Percentiles rank a stretch among this genome's conserved stretches.
phyloP scores from a whole-genome alignment of 2,329 filamentous ascomycete genomes.

The Fusarium sp. region DNA sequence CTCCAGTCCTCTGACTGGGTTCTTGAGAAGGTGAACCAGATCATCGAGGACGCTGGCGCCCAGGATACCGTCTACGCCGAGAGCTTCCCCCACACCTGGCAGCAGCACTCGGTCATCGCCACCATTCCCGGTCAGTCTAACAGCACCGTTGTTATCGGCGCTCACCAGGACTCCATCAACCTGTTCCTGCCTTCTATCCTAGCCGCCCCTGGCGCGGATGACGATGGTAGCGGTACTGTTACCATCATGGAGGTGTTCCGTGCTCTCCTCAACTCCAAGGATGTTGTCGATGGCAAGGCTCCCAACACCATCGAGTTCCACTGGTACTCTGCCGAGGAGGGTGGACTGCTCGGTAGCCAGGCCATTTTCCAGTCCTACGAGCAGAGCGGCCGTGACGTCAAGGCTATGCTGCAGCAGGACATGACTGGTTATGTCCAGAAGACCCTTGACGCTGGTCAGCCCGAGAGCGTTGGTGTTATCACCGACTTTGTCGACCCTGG shows the following conservation, averaged over 20 bases:
- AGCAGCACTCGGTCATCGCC: constrained; percentile 90
- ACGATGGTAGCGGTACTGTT: constrained; percentile 92
- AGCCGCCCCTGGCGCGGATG: constrained; percentile 91
- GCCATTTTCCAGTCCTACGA: constrained; percentile 89
- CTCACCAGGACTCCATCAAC: constrained; percentile 96
- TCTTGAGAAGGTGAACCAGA: constrained; percentile 77
- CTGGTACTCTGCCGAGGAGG: constrained; percentile 94
- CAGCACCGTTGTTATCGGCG: constrained; percentile 88
- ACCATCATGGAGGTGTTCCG: constrained; percentile 94
- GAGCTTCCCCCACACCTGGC: constrained; percentile 86
- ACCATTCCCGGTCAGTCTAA: constrained; percentile 88
- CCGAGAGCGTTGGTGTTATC: constrained; percentile 91
- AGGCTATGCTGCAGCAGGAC: constrained; percentile 98
- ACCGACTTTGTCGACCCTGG: constrained; percentile 88
- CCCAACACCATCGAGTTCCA: constrained; percentile 95
- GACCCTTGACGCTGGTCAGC: constrained; percentile 83
- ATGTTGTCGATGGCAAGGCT: constrained; percentile 77
- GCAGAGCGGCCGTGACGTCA: constrained; percentile 78
- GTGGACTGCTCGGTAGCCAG: constrained; percentile 87
- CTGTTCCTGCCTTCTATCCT: constrained; percentile 87
- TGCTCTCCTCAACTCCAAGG: constrained; percentile 79
- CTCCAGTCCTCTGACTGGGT: constrained; percentile 91
- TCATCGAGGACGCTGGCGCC: constrained; percentile 78
- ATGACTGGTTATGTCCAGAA: constrained; percentile 93
- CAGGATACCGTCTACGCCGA: constrained; percentile 75